These are phyloP conservation scores for Triangularia verruculosa DNA, from an alignment of 2,329 filamentous ascomycete species.

Conservation along the genomic window DNA sequence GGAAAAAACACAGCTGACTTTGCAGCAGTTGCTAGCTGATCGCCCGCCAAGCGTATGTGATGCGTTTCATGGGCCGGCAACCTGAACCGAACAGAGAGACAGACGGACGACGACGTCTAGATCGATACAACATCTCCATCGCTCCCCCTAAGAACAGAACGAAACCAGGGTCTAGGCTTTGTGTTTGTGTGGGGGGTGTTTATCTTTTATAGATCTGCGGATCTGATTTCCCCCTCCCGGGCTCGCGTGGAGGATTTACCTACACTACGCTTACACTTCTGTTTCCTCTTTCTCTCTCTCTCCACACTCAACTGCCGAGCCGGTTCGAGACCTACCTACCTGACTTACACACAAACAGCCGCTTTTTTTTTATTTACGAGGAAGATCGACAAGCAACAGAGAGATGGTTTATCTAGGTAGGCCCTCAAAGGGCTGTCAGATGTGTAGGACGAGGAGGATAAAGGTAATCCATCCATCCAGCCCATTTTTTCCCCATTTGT, in stretches of 20 bases:
- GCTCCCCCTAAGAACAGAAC: too few relatives aligned
- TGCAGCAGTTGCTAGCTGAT: neutral
- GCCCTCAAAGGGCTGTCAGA: conserved; percentile 68
- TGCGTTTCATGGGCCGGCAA: conserved; percentile 21
- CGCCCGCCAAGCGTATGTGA: conserved; percentile 13
- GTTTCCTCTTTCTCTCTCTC: too few relatives aligned
- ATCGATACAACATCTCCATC: neutral
- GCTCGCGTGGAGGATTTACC: neutral
- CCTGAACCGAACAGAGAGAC: conserved; percentile 3
- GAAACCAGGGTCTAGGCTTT: too few relatives aligned
- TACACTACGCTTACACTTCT: too few relatives aligned
- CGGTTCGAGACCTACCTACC: neutral
- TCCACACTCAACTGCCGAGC: neutral
- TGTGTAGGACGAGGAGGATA: conserved; percentile 69
- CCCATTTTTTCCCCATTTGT: too few relatives aligned
- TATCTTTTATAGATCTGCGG: neutral
- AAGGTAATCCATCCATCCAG: conserved; percentile 59
- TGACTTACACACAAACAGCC: too few relatives aligned
- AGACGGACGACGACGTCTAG: too few relatives aligned
- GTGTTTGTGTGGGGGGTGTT: too few relatives aligned
- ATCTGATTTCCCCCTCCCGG: too few relatives aligned
- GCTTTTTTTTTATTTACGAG: too few relatives aligned
- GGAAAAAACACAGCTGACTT: neutral
- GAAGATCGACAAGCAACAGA: conserved; percentile 17
- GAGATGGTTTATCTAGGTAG: conserved; percentile 66